phyloP scores from a whole-genome alignment of 164 flowering plant species.

The Cinnamomum micranthum region DNA sequence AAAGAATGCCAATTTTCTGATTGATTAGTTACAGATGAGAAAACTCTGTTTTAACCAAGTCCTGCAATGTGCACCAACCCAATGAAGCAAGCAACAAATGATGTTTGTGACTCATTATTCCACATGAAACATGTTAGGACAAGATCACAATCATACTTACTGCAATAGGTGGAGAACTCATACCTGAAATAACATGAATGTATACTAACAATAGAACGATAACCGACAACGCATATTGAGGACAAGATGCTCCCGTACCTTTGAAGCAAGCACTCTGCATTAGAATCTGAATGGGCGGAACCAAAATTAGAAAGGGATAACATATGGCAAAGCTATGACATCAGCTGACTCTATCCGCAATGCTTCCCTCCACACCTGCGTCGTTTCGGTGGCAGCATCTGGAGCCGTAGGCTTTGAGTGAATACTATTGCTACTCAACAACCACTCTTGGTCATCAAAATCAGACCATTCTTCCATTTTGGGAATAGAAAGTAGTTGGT shows the following conservation, averaged over 20 bases:
- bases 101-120: constrained; percentile 15
- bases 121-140: constrained; percentile 13
- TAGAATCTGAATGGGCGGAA: neutral
- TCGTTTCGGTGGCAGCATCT: constrained; percentile 23
- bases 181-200: constrained; percentile 19
- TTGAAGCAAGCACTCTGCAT: neutral
- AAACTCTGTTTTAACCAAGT: constrained; percentile 4
- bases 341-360: constrained; percentile 56
- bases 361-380: constrained; percentile 69
- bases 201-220: neutral
- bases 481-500: constrained; percentile 53
- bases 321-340: constrained; percentile 72
- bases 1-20: neutral
- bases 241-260: constrained; percentile 8
- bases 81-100: constrained; percentile 16
- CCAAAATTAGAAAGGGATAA: constrained; percentile 56
- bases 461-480: constrained; percentile 55
- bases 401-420: constrained; percentile 20
- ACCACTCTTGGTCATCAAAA: constrained; percentile 70
- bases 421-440: constrained; percentile 23
- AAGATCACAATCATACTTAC: constrained; percentile 14
- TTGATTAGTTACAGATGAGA: neutral
- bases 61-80: constrained; percentile 24
- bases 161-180: constrained; percentile 5
- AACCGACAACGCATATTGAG: neutral